Percentiles rank a stretch among this genome's conserved stretches.
These are phyloP conservation scores for Takashimella tepidaria DNA, from an alignment of 1,284 basidiomycete species.

Conservation along the genomic window DNA sequence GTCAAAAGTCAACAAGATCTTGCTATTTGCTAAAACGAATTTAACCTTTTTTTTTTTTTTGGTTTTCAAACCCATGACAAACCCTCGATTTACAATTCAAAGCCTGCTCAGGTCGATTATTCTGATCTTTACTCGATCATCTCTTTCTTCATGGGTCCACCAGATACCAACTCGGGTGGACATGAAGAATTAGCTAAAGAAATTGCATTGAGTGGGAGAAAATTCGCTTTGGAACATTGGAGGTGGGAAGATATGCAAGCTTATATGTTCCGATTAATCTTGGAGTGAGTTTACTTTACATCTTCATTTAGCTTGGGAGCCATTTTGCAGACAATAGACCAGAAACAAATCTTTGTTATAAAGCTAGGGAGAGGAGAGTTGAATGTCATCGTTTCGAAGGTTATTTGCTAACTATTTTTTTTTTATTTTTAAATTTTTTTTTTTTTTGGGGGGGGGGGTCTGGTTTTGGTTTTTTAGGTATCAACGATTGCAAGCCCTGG, in stretches of 20 bases:
- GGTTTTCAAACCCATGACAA: too few relatives aligned
- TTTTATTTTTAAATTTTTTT: too few relatives aligned
- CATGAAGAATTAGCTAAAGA: constrained; percentile 49
- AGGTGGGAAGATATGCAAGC: constrained; percentile 53
- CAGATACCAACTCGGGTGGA: constrained; percentile 29
- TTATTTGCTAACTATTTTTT: too few relatives aligned
- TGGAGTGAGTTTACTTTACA: constrained; percentile 37
- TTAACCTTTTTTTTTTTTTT: too few relatives aligned
- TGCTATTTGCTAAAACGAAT: too few relatives aligned
- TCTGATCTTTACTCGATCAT: constrained; percentile 51
- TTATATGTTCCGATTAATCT: constrained; percentile 45
- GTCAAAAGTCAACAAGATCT: too few relatives aligned
- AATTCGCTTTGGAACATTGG: constrained; percentile 50
- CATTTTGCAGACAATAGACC: neutral
- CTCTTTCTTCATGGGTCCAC: constrained; percentile 51
- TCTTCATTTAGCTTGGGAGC: neutral
- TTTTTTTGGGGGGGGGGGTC: too few relatives aligned
- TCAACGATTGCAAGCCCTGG: constrained; percentile 26
- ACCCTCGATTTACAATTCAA: too few relatives aligned
- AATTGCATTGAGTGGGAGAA: constrained; percentile 47
- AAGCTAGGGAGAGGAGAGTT: too few relatives aligned
- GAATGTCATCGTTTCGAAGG: too few relatives aligned
- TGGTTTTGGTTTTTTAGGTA: too few relatives aligned
- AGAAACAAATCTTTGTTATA: neutral
- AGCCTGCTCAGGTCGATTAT: constrained; percentile 51